A percentile compares a stretch with the other conserved stretches of the same genome.
Conservation (phyloP, 495 filamentous ascomycete species). For the Tuber magnatum region DNA sequence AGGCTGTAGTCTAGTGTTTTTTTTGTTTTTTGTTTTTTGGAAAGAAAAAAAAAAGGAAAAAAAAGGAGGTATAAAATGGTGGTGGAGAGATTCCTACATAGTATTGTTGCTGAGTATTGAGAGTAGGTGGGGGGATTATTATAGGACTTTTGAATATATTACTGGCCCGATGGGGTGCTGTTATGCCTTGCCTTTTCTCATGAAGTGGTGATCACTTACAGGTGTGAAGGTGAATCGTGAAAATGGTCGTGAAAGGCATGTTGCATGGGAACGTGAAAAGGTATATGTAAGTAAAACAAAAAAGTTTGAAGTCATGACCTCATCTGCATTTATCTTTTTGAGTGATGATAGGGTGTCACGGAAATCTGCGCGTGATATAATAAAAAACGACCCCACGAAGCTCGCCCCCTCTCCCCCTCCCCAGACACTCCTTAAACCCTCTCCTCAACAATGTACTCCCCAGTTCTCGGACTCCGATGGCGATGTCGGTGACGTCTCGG, state of each 20-base stretch:
- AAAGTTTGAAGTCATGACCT: background rate
- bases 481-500: conserved; percentile 24
- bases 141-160: background rate
- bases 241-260: background rate
- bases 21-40: too few species aligned
- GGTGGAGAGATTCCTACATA: too few species aligned
- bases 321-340: background rate
- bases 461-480: conserved; percentile 16
- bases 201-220: background rate
- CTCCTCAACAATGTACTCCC: conserved; percentile 26
- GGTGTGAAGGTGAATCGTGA: background rate
- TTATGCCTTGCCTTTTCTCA: background rate
- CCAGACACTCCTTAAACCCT: background rate
- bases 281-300: background rate
- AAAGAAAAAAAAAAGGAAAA: too few species aligned
- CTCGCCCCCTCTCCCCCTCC: background rate
- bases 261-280: background rate
- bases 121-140: too few species aligned
- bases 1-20: too few species aligned
- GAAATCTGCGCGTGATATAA: too few species aligned
- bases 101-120: too few species aligned
- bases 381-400: background rate
- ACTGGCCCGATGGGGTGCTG: background rate
- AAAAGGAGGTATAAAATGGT: too few species aligned
- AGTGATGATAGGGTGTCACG: background rate